phyloP scores from a whole-genome alignment of 208 protist genomes.

The Strigomonas galati region DNA sequence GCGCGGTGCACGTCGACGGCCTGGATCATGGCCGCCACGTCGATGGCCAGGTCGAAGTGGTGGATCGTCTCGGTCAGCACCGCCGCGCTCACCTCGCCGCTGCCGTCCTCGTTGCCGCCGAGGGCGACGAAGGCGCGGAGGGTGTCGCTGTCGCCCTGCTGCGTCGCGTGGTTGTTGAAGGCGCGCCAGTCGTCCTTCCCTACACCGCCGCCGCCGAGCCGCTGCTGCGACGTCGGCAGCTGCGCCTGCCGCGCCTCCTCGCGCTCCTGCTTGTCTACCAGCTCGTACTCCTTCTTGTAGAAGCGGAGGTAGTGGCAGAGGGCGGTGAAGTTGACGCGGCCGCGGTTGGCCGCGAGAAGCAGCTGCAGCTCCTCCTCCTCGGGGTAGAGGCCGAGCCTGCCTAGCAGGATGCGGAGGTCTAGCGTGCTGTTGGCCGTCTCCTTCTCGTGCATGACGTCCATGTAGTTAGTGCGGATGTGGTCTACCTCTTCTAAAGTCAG shows the following conservation, averaged over 20 bases:
- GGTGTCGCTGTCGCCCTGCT: slow-evolving; percentile 45
- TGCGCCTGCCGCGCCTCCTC: not conserved
- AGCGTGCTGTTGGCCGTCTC: slow-evolving; percentile 67
- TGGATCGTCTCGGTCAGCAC: slow-evolving; percentile 52
- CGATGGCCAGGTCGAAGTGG: slow-evolving; percentile 75
- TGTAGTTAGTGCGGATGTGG: slow-evolving; percentile 48
- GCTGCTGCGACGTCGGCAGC: slow-evolving; percentile 12
- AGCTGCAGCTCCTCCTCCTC: slow-evolving; percentile 60
- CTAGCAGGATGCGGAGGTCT: slow-evolving; percentile 69
- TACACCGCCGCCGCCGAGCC: slow-evolving; percentile 2
- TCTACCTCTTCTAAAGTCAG: slow-evolving; percentile 68
- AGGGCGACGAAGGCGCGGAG: slow-evolving; percentile 76
- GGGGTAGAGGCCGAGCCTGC: slow-evolving; percentile 73
- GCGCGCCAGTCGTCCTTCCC: slow-evolving; percentile 3
- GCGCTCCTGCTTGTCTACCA: slow-evolving; percentile 9
- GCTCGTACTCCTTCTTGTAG: slow-evolving; percentile 68
- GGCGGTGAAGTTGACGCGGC: slow-evolving; percentile 54
- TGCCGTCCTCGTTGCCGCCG: slow-evolving; percentile 72
- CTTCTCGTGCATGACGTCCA: slow-evolving; percentile 37
- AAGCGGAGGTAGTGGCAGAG: slow-evolving; percentile 77
- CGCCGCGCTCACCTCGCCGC: slow-evolving; percentile 38
- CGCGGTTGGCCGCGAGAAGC: slow-evolving; percentile 48
- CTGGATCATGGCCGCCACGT: slow-evolving; percentile 64
- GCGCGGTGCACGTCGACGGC: slow-evolving; percentile 49
- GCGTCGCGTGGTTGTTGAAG: not conserved